phyloP scores from a whole-genome alignment of 2,329 filamentous ascomycete genomes.

The Fusarium coffeatum region DNA sequence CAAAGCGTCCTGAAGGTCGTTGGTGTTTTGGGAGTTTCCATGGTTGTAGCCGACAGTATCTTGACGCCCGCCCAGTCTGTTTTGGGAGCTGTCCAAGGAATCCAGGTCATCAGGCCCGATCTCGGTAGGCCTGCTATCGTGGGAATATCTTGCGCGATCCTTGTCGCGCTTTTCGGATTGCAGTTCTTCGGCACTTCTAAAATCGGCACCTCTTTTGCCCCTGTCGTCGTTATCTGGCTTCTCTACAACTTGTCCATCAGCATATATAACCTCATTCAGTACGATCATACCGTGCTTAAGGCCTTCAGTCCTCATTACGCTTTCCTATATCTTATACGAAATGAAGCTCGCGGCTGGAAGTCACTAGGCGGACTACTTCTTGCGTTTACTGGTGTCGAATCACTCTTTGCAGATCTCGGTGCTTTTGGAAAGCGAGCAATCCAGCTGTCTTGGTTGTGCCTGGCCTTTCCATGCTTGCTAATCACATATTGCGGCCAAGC shows the following conservation, averaged over 20 bases:
- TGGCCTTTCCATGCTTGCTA: constrained; percentile 74
- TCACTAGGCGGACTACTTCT: constrained; percentile 78
- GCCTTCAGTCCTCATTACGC: constrained; percentile 70
- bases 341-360: constrained; percentile 70
- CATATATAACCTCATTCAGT: constrained; percentile 68
- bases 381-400: constrained; percentile 82
- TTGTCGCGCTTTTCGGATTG: constrained; percentile 71
- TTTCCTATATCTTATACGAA: constrained; percentile 69
- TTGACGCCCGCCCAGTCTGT: constrained; percentile 77
- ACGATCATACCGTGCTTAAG: constrained; percentile 65
- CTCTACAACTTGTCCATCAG: constrained; percentile 71
- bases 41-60: constrained; percentile 75
- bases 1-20: constrained; percentile 68
- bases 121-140: constrained; percentile 69
- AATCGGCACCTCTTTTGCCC: constrained; percentile 71
- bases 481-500: constrained; percentile 79
- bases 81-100: constrained; percentile 74
- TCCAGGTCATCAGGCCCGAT: constrained; percentile 67
- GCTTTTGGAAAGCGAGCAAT: constrained; percentile 78
- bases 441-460: constrained; percentile 77
- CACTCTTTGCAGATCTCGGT: constrained; percentile 81
- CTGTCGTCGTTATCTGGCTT: constrained; percentile 75
- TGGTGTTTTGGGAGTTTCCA: constrained; percentile 73
- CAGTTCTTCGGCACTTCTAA: constrained; percentile 74
- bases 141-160: constrained; percentile 72